A percentile compares a stretch with the other conserved stretches of the same genome.
phyloP scores from a whole-genome alignment of 306 rosid genomes.

The Citrullus amarus region DNA sequence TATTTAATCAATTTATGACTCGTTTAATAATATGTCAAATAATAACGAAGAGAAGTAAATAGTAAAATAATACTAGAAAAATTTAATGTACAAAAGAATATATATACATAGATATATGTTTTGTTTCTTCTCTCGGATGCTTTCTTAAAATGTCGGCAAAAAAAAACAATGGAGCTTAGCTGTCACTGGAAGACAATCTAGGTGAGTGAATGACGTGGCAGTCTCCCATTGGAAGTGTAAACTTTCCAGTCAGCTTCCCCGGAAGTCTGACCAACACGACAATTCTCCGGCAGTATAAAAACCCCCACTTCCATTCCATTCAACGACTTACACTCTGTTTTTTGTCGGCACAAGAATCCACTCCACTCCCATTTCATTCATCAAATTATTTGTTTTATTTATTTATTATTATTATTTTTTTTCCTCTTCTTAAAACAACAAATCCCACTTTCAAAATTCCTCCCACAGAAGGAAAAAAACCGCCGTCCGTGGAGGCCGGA shows the following conservation, averaged over 20 bases:
- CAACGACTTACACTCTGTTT: constrained; percentile 15
- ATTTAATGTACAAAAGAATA: too few relatives aligned
- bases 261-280: constrained; percentile 4
- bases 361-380: not conserved
- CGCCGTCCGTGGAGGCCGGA: not conserved
- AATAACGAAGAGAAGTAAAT: too few relatives aligned
- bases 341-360: constrained; percentile 34
- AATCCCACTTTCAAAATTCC: too few relatives aligned
- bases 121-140: constrained; percentile 26
- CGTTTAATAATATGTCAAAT: too few relatives aligned
- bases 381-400: not conserved
- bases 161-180: constrained; percentile 27
- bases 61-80: too few relatives aligned
- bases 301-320: not conserved
- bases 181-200: constrained; percentile 36
- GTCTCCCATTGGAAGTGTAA: constrained; percentile 7
- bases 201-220: constrained; percentile 24
- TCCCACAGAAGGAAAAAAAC: too few relatives aligned
- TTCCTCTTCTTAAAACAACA: too few relatives aligned
- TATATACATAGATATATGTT: too few relatives aligned
- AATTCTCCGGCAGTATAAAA: constrained; percentile 6
- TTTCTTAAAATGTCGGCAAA: constrained; percentile 50
- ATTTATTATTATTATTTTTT: too few relatives aligned
- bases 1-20: too few relatives aligned
- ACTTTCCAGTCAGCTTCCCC: constrained; percentile 5